Conservation (phyloP, 306 rosid species). For the Medicago arabica region DNA sequence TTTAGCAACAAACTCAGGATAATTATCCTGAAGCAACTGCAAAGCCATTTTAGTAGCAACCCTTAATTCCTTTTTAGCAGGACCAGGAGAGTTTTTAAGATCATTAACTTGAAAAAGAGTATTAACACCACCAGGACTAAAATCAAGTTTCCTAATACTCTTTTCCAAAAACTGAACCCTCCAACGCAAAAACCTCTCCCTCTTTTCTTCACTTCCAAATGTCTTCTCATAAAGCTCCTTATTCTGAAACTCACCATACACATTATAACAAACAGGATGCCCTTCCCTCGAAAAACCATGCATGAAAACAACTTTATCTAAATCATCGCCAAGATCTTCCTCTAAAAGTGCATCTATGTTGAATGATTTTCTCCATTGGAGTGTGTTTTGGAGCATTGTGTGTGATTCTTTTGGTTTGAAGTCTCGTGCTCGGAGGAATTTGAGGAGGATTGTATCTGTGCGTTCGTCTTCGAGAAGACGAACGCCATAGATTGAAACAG, state of each 20-base stretch:
- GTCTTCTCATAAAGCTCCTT: conserved; percentile 73
- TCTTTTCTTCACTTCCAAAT: conserved; percentile 60
- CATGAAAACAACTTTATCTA: conserved; percentile 88
- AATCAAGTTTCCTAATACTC: conserved; percentile 85
- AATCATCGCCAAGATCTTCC: conserved; percentile 79
- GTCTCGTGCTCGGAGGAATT: conserved; percentile 88
- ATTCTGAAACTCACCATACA: conserved; percentile 93
- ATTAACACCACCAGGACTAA: conserved; percentile 64
- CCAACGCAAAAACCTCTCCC: conserved; percentile 75
- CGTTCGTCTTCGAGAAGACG: conserved; percentile 78
- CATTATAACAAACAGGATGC: conserved; percentile 88
- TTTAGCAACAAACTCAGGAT: conserved; percentile 92
- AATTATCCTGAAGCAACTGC: conserved; percentile 90
- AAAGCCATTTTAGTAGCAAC: conserved; percentile 85
- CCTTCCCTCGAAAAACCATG: conserved; percentile 71
- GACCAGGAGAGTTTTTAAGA: conserved; percentile 85
- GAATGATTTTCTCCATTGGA: conserved; percentile 76
- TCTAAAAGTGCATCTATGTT: conserved; percentile 66
- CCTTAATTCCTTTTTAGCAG: conserved; percentile 74
- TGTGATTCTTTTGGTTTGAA: conserved; percentile 73
- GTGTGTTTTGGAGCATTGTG: conserved; percentile 67
- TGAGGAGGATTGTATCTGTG: conserved; percentile 77
- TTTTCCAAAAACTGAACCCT: conserved; percentile 85
- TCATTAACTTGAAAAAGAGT: conserved; percentile 88
- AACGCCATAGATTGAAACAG: conserved; percentile 83